A percentile compares a stretch with the other conserved stretches of the same genome.
Evolutionary conservation across 2,329 filamentous ascomycete genomes (phyloP).

Genomic region (Colletotrichum truncatum): DNA sequence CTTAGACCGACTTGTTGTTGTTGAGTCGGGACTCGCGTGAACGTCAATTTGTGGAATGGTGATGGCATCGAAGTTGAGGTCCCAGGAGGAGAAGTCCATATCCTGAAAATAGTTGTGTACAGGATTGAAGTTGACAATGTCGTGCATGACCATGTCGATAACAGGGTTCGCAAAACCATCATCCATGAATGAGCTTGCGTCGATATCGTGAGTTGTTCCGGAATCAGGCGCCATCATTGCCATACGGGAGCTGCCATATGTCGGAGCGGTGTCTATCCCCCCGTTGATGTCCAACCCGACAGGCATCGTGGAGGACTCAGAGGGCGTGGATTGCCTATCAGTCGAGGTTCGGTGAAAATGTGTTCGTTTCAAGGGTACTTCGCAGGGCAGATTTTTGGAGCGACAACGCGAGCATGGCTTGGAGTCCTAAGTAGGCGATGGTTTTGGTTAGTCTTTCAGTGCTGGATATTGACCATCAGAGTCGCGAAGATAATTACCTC

Average conservation of each 20-base stretch:
- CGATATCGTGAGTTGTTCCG: constrained; percentile 11
- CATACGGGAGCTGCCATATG: constrained; percentile 3
- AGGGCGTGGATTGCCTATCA: constrained; percentile 17
- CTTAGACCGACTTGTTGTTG: constrained; percentile 34
- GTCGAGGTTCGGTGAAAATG: constrained; percentile 9
- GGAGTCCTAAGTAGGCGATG: not conserved
- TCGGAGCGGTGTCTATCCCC: not conserved
- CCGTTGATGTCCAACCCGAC: constrained; percentile 7
- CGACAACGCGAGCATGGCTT: constrained; percentile 27
- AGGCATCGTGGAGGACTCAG: constrained; percentile 26
- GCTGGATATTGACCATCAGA: not conserved
- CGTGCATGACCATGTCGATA: constrained; percentile 21
- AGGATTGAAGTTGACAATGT: constrained; percentile 38
- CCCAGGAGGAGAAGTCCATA: constrained; percentile 43
- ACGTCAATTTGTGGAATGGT: constrained; percentile 38
- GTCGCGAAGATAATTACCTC: constrained; percentile 11
- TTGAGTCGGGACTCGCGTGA: constrained; percentile 39
- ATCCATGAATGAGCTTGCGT: constrained; percentile 9
- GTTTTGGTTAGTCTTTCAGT: not conserved
- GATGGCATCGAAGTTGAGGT: constrained; percentile 41
- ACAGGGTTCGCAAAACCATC: constrained; percentile 17
- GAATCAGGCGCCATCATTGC: constrained; percentile 1
- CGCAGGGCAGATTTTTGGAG: constrained; percentile 21
- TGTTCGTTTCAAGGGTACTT: constrained; percentile 22
- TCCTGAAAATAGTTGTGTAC: constrained; percentile 40